Percentiles rank a stretch among this genome's conserved stretches.
Conservation (phyloP, 1,139 yeast species). For the Debaryomyces udenii region DNA sequence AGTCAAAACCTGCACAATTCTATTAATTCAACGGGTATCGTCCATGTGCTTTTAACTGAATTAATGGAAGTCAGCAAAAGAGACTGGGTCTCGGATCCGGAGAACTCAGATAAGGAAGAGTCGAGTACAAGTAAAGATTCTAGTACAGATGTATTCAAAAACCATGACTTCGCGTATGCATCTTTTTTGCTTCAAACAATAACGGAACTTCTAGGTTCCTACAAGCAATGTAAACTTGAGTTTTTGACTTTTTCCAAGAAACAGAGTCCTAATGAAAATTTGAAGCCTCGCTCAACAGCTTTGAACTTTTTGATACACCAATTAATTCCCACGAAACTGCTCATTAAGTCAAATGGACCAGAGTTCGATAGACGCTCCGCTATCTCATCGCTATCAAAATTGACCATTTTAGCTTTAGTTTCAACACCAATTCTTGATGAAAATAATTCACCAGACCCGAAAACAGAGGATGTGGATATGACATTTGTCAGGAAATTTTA, state of each 20-base stretch:
- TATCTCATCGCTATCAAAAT: constrained; percentile 53
- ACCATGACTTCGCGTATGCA: constrained; percentile 60
- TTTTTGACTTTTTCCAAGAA: constrained; percentile 72
- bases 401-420: constrained; percentile 61
- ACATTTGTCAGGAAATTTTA: constrained; percentile 73
- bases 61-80: constrained; percentile 57
- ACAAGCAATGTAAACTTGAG: constrained; percentile 79
- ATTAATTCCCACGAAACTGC: constrained; percentile 59
- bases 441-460: constrained; percentile 46
- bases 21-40: constrained; percentile 55
- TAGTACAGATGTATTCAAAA: constrained; percentile 37
- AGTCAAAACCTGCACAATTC: constrained; percentile 14
- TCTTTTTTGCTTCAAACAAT: constrained; percentile 69
- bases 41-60: constrained; percentile 64
- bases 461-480: constrained; percentile 66
- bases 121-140: constrained; percentile 19
- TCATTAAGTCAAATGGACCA: constrained; percentile 31
- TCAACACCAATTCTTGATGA: constrained; percentile 52
- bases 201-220: constrained; percentile 75
- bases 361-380: constrained; percentile 45
- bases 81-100: constrained; percentile 51
- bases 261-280: constrained; percentile 29
- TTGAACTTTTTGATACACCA: constrained; percentile 78
- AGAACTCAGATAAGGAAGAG: constrained; percentile 16
- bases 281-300: constrained; percentile 71